These are phyloP conservation scores for Tardiomyces depauwii DNA, from an alignment of 1,139 yeast genomes.

Conservation along the genomic window DNA sequence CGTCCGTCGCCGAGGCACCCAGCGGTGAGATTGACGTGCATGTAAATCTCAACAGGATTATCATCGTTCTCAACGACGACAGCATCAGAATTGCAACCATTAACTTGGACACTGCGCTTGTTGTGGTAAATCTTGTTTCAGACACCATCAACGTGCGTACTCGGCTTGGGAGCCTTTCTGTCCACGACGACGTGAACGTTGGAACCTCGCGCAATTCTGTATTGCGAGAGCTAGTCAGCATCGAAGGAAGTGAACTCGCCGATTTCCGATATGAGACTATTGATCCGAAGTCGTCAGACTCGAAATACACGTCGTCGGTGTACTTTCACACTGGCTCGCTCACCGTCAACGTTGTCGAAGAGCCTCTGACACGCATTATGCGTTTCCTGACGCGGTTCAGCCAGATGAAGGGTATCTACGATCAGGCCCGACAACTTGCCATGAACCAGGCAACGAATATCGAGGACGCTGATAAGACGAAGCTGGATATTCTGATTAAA, in stretches of 20 bases:
- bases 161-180: constrained; percentile 68
- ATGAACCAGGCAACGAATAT: constrained; percentile 54
- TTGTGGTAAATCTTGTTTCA: constrained; percentile 56
- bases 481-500: constrained; percentile 56
- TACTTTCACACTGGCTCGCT: constrained; percentile 68
- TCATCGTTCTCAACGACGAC: constrained; percentile 71
- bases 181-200: constrained; percentile 65
- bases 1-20: constrained; percentile 33
- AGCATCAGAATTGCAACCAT: constrained; percentile 73
- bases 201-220: constrained; percentile 50
- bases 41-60: constrained; percentile 62
- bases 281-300: constrained; percentile 34
- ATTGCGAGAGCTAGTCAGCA: constrained; percentile 56
- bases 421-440: constrained; percentile 81
- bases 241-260: constrained; percentile 70
- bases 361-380: constrained; percentile 58
- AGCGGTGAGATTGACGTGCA: constrained; percentile 67
- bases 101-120: constrained; percentile 61
- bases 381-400: constrained; percentile 65
- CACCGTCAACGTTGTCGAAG: constrained; percentile 67
- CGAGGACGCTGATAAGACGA: constrained; percentile 51
- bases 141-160: constrained; percentile 68
- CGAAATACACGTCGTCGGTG: constrained; percentile 46
- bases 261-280: constrained; percentile 77
- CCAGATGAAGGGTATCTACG: constrained; percentile 79